Evolutionary conservation across 345 rosid genomes (phyloP).

Genomic region (Eucalyptus sp.): DNA sequence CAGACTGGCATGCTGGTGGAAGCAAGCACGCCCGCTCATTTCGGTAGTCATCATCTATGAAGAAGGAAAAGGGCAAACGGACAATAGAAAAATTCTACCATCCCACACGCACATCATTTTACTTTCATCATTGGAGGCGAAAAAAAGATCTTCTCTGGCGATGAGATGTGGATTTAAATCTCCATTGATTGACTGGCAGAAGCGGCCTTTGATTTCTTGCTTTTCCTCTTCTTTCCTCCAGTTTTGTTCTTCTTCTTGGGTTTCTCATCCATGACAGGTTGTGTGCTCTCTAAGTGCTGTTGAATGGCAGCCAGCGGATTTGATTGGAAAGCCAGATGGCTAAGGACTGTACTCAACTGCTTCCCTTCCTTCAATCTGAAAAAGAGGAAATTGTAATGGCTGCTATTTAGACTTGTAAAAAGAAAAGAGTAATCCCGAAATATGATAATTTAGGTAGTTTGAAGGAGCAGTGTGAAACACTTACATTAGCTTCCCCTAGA

Average conservation of each 20-base stretch:
- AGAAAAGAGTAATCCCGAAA: neutral
- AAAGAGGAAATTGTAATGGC: neutral
- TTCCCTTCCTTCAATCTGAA: slow-evolving; percentile 56
- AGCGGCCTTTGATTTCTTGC: slow-evolving; percentile 17
- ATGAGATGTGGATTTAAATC: neutral
- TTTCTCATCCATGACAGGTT: slow-evolving; percentile 46
- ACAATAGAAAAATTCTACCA: neutral
- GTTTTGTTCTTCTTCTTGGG: slow-evolving; percentile 35
- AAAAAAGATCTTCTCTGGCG: neutral
- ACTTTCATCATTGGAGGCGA: neutral
- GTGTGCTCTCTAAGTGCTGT: slow-evolving; percentile 59
- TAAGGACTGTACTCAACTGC: slow-evolving; percentile 48
- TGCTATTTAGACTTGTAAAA: neutral
- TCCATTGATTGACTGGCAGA: slow-evolving; percentile 28
- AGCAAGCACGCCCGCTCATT: neutral
- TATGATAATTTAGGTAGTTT: neutral
- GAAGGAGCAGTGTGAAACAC: neutral
- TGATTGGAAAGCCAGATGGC: slow-evolving; percentile 52
- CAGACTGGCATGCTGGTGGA: neutral
- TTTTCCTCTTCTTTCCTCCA: slow-evolving; percentile 37
- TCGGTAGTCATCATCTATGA: neutral
- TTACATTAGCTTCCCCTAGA: slow-evolving; percentile 54
- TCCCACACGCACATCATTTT: neutral
- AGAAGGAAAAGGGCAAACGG: neutral
- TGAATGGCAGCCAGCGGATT: slow-evolving; percentile 70